Conservation (phyloP, 2,329 filamentous ascomycete species). For the Metarhizium humberi region DNA sequence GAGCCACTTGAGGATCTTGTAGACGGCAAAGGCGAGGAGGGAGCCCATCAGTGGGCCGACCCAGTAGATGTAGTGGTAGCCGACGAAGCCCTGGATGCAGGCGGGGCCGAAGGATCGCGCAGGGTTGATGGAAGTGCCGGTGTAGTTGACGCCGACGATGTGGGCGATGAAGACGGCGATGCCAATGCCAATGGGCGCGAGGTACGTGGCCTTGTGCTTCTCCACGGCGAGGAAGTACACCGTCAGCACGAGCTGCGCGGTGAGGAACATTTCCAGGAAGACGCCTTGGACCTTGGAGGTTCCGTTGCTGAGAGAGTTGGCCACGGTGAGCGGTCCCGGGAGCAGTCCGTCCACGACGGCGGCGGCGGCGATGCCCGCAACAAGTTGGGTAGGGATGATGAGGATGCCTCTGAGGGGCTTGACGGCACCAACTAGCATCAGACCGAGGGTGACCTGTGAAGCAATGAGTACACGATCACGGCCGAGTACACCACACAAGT, state of each 20-base stretch:
- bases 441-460: constrained; percentile 43
- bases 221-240: constrained; percentile 63
- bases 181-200: constrained; percentile 65
- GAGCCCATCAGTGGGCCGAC: constrained; percentile 42
- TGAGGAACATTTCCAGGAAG: constrained; percentile 60
- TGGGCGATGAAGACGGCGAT: constrained; percentile 56
- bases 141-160: constrained; percentile 35
- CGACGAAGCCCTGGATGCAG: constrained; percentile 31
- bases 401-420: constrained; percentile 39
- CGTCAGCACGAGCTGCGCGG: constrained; percentile 52
- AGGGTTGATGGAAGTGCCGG: constrained; percentile 40
- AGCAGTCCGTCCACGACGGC: constrained; percentile 48
- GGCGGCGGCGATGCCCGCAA: constrained; percentile 49
- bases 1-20: constrained; percentile 39
- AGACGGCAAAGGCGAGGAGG: constrained; percentile 38
- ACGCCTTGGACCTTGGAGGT: constrained; percentile 47
- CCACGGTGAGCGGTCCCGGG: constrained; percentile 45
- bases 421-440: constrained; percentile 49
- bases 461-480: not conserved
- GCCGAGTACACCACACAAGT: not conserved
- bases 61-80: constrained; percentile 47
- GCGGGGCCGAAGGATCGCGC: constrained; percentile 41
- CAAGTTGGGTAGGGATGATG: constrained; percentile 46
- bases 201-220: constrained; percentile 63
- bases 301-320: constrained; percentile 44